Evolutionary conservation across 192 early-diverging fungal genomes (phyloP).

Genomic region (Mortierella claussenii): DNA sequence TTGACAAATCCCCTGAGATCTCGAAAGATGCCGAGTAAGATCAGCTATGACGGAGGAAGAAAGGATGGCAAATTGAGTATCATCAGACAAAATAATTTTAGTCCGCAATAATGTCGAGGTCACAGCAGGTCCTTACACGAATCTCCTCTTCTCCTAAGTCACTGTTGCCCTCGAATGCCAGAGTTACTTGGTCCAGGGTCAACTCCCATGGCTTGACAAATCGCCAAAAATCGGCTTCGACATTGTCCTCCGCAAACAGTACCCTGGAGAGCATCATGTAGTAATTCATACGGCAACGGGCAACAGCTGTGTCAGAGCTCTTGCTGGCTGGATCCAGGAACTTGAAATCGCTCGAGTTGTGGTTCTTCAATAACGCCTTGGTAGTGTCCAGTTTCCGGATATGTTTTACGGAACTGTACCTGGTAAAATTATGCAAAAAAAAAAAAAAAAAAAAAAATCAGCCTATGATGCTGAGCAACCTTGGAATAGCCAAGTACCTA

Average conservation of each 20-base stretch:
- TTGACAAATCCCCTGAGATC: constrained; percentile 83
- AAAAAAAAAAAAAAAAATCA: background rate
- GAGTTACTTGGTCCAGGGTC: constrained; percentile 63
- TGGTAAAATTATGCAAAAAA: constrained; percentile 16
- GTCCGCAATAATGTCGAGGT: too few species aligned
- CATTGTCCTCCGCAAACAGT: constrained; percentile 75
- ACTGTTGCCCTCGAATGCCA: constrained; percentile 64
- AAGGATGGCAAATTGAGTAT: too few species aligned
- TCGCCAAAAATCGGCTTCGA: constrained; percentile 68
- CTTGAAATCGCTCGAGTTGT: constrained; percentile 75
- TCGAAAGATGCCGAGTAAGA: constrained; percentile 71
- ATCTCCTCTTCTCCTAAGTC: constrained; percentile 62
- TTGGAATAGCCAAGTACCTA: too few species aligned
- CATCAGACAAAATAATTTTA: too few species aligned
- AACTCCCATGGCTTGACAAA: constrained; percentile 79
- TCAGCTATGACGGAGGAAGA: constrained; percentile 32
- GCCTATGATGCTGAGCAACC: background rate
- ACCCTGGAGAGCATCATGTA: constrained; percentile 83
- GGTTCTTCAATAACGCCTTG: constrained; percentile 74
- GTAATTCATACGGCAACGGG: constrained; percentile 68
- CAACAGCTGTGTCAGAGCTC: constrained; percentile 56
- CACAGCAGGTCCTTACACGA: too few species aligned
- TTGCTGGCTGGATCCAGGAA: constrained; percentile 73
- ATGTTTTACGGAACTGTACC: constrained; percentile 80
- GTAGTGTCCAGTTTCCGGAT: constrained; percentile 81